Evolutionary conservation across 2,329 filamentous ascomycete genomes (phyloP), one percentile per base, ranked within the genome.

Genomic region (Chrysoporthe puriensis): DNA sequence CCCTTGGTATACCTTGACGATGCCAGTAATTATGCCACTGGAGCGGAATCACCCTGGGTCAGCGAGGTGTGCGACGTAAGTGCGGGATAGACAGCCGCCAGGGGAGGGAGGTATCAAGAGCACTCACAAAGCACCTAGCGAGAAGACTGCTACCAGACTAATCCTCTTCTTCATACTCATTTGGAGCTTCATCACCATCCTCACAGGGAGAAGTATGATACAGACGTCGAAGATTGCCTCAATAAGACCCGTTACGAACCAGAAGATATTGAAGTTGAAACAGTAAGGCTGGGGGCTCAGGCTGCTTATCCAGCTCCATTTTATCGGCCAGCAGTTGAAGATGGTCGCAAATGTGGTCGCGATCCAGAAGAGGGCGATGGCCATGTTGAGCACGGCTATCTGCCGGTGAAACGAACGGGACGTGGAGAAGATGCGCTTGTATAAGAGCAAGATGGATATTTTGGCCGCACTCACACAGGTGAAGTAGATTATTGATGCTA

Each of bases 401-500:
- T 75, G 73, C 3, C 66, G 67, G 16, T 74, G 72, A 52, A 77
- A 77, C 4, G 68, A 57, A 0, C 21, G 21, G 57, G 68, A 73
- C 13, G 73, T 63, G 52, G 69, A 71, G 64, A 78, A 79, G 32
- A 78, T 74, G 32, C 74, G 73, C 9, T 73, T 68, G 68, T 78
- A 79, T 66, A 79, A 72, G 50, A 74, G 70, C 6, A 79, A 62
- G 26, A 78, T 75, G 0, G 74, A 76, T 0, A 77, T 63, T 63
- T 78, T 78, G 1, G 76, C 74, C 1, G 76, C 62, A 8, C 70
- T 68, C 0, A 74, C 68, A 4, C 76, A 72, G 8, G 72, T 73
- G 36, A 76, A 76, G 60, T 79, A 79, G 7, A 77, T 68, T 9
- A 77, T 66, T 2, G 75, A 71, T 14, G 71, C 69, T 34, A 71